Base-by-base conservation (phyloP, 805 yeast species). In the Candida mattraensis region DNA sequence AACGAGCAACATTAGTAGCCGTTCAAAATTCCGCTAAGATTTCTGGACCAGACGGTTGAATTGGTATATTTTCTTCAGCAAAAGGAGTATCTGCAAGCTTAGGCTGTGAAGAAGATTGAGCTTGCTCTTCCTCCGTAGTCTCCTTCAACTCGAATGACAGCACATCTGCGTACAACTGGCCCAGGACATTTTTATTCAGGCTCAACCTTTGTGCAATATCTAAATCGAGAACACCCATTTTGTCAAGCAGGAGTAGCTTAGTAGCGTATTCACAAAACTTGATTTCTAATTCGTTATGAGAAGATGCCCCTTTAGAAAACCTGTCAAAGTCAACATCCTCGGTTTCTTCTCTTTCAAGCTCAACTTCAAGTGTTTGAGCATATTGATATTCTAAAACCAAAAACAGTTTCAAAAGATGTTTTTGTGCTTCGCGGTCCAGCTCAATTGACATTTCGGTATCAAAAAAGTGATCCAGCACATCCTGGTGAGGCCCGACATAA, bases 291-390 rank as follows among this genome's bases (percentile, higher is more conserved):
- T 46, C 51, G 14, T 42, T 44, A 10, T 35, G 35, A 2, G 24
- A 30, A 1, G 30, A 37, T 7, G 14, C 44, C n/a, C 30, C 40
- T 4, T 35, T 18, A 7, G 24, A 29, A 23, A 48, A 54, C 7
- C 31, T 40, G 9, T 40, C 45, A 20, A 53, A 58, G 28, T 50
- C 51, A 9, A 60, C 63, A 24, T 52, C 79, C 50, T 80, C 85
- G 14, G 67, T 63, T 21, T 68, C 79, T 15, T 61, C 63, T 47
- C 83, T 65, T 27, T 76, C 81, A 34, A 79, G 52, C 9, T 67
- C 62, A 3, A 64, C 50, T 0, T 56, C 50, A n/a, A 60, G 29
- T 1, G 56, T 23, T 28, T 53, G 59, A 0, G 78, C 77, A 9
- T 66, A 46, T 15, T 62, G 60, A 5, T 70, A 63, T 46, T 80